Percentiles rank a stretch among this genome's conserved stretches.
Conservation (phyloP, 2,329 filamentous ascomycete genomes). For the Talaromyces sp. region DNA sequence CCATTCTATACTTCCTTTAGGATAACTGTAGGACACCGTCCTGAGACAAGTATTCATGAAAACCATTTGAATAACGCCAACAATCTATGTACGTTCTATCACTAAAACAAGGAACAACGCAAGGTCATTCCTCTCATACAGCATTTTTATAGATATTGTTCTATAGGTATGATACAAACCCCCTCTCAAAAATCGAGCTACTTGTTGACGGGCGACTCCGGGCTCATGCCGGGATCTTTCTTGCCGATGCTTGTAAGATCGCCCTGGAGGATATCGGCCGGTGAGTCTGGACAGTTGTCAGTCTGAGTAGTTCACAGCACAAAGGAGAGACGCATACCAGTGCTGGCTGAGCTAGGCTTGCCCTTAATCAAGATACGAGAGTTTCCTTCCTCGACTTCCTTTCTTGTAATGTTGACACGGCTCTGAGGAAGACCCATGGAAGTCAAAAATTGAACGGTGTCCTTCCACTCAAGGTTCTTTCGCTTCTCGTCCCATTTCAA, state of each 20-base stretch:
- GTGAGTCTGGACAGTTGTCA: slow-evolving; percentile 45
- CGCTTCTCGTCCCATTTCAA: slow-evolving; percentile 71
- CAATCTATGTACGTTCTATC: slow-evolving; percentile 5
- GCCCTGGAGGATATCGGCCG: slow-evolving; percentile 51
- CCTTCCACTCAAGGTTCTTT: slow-evolving; percentile 77
- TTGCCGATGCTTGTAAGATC: slow-evolving; percentile 41
- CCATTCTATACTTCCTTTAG: background rate
- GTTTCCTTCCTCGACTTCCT: slow-evolving; percentile 58
- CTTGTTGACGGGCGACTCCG: slow-evolving; percentile 49
- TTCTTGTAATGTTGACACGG: slow-evolving; percentile 54
- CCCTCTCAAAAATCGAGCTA: slow-evolving; percentile 27
- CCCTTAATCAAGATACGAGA: slow-evolving; percentile 45
- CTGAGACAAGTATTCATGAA: background rate
- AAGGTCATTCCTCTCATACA: background rate
- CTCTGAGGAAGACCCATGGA: slow-evolving; percentile 61
- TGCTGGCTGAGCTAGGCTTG: slow-evolving; percentile 33
- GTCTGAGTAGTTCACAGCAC: background rate
- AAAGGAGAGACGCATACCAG: background rate
- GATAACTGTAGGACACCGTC: background rate
- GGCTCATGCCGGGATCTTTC: slow-evolving; percentile 44
- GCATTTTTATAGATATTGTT: background rate
- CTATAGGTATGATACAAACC: slow-evolving; percentile 8
- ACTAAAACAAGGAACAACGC: background rate
- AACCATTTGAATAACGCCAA: background rate
- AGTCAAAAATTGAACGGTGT: slow-evolving; percentile 58